These are phyloP conservation scores for Aspergillus quadrilineatus DNA, from an alignment of 2,329 filamentous ascomycete species.

Conservation along the genomic window DNA sequence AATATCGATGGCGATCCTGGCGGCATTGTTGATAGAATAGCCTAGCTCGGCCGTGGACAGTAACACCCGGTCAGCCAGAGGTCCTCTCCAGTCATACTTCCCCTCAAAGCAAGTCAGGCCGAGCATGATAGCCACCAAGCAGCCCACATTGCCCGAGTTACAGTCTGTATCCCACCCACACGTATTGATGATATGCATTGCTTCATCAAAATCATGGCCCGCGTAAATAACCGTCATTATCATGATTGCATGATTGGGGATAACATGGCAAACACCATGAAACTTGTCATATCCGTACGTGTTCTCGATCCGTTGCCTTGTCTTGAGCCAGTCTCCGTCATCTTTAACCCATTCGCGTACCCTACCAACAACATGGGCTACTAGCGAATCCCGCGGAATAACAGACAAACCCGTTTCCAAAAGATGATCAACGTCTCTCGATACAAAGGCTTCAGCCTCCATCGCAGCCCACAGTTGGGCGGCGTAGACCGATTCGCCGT, in stretches of 20 bases:
- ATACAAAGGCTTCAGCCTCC: not conserved
- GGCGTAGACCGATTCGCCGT: not conserved
- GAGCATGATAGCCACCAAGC: not conserved
- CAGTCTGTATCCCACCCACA: not conserved
- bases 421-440: not conserved
- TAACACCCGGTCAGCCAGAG: not conserved
- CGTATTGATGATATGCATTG: not conserved
- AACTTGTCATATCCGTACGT: not conserved
- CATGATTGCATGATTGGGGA: not conserved
- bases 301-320: not conserved
- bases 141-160: not conserved
- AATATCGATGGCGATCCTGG: not conserved
- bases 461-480: not conserved
- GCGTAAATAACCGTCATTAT: not conserved
- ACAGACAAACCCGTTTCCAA: not conserved
- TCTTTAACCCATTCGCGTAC: not conserved
- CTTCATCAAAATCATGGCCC: not conserved
- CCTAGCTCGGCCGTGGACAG: not conserved
- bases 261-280: not conserved
- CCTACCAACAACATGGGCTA: not conserved
- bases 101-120: not conserved
- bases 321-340: not conserved
- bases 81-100: not conserved
- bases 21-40: not conserved
- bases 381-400: not conserved